Evolutionary conservation across 805 yeast genomes (phyloP), one percentile per base, ranked within the genome.

Genomic region (Starmerella apis): DNA sequence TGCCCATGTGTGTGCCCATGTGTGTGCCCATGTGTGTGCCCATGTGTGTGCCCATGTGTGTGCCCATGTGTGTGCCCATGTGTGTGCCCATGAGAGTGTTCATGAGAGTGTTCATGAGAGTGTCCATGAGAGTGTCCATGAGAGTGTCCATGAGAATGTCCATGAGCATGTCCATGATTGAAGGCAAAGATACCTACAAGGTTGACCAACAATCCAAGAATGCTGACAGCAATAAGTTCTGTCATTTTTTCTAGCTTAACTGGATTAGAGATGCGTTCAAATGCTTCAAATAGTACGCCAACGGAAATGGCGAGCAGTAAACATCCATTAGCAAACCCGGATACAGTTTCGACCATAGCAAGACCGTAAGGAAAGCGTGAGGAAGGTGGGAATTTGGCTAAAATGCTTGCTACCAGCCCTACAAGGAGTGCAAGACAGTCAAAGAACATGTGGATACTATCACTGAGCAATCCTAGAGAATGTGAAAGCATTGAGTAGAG

Each of bases 241-340:
- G 79, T 80, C 1, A 95, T 86, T 57, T 79, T 81, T 56, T 83
- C 83, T 35, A 92, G 68, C 48, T 71, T 75, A 1, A 87, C 83
- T 0, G 97, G 97, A 56, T 79, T 74, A 42, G 79, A 72, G 25
- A 92, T 71, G 54, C 98, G 74, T 48, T 86, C 90, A 24, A 86
- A 58, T 0, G 96, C 92, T 65, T 92, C 96, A 55, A 85, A 79
- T 22, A 84, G 73, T 41, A 92, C 87, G 18, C 95, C 92, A 22
- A 83, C 81, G 22, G 92, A 88, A 42, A 92, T 90, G 2, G 95
- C 96, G 22, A 94, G 66, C 38, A 92, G 70, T 46, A 92, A 66
- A 7, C 94, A 82, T 3, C 95, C 98, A 64, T 92, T 92, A 3
- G 97, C 84, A 61, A 92, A 92, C 0, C 98, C 98, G 0, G 96